Evolutionary conservation across 768 basidiomycete genomes (phyloP), one percentile per base, ranked within the genome.

Genomic region (Leccinum sublutescens): DNA sequence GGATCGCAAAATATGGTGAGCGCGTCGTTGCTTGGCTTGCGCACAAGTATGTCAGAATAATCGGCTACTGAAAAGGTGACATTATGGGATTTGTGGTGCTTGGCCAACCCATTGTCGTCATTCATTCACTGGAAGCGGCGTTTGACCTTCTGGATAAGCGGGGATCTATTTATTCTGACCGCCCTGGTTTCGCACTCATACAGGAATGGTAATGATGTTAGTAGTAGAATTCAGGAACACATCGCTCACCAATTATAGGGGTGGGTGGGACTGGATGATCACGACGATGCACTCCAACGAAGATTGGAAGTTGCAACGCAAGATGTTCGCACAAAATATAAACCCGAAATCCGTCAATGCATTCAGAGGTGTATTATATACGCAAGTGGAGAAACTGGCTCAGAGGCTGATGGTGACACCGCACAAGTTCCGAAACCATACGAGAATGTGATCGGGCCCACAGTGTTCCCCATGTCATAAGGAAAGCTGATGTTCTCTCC

Each of bases 241-340:
- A 23, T 7, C 29, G 15, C 56, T 57, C 40, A 57, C 31, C 11
- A 23, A 27, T 29, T 34, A 27, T 38, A 57, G 56, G 56, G 56
- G 56, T 27, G 56, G 56, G 5, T 57, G 56, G 56, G 56, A 57
- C 17, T 57, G 56, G 56, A 57, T 57, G 56, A 33, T 47, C 43
- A 57, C 56, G 40, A 52, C 56, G 9, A 27, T 52, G 56, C 56
- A 33, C 23, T 9, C 43, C 19, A 19, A 23, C 3, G 51, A 45
- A 21, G 40, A 50, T 25, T 57, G 56, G 56, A 57, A 57, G 17
- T 25, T 33, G 10, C 56, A 57, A 5, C 56, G 56, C 51, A 57
- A 57, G 51, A 52, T 57, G 31, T 47, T 57, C 10, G 17, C 31
- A n/a, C 51, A 47, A 29, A 43, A 57, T 3, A 25, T 57, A 4